Evolutionary conservation across 495 filamentous ascomycete species (phyloP).

Genomic region (Aspergillus hancockii): DNA sequence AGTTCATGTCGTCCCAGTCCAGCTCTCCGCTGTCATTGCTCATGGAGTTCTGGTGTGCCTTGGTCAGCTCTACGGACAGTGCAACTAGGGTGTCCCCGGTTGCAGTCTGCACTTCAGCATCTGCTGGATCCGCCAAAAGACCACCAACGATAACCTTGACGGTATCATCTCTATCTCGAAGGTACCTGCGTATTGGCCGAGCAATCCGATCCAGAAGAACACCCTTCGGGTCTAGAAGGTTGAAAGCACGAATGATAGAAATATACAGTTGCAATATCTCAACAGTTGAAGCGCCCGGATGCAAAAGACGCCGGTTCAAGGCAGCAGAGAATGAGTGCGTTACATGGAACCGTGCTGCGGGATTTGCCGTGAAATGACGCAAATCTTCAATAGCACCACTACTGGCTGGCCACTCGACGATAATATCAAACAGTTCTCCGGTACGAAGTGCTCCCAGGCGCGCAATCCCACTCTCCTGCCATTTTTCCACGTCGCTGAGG

Average conservation of each 20-base stretch:
- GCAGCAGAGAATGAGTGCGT: constrained; percentile 70
- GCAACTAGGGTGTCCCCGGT: constrained; percentile 65
- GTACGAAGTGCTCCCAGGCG: constrained; percentile 79
- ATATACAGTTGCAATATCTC: constrained; percentile 91
- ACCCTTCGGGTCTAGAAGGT: constrained; percentile 84
- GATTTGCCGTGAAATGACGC: constrained; percentile 58
- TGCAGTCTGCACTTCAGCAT: constrained; percentile 39
- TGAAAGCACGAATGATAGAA: constrained; percentile 85
- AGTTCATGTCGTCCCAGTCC: constrained; percentile 87
- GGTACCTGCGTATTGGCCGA: constrained; percentile 77
- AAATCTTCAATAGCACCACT: constrained; percentile 83
- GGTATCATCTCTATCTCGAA: constrained; percentile 93
- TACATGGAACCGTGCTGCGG: constrained; percentile 60
- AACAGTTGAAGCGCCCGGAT: constrained; percentile 85
- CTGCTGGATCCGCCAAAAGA: constrained; percentile 68
- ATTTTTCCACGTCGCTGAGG: constrained; percentile 67
- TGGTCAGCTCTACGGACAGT: constrained; percentile 71
- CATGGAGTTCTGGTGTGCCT: constrained; percentile 53
- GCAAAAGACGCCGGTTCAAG: constrained; percentile 72
- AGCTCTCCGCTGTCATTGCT: constrained; percentile 64
- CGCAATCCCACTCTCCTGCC: constrained; percentile 77
- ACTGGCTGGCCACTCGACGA: constrained; percentile 79
- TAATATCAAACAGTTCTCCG: constrained; percentile 83
- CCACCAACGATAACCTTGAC: constrained; percentile 84
- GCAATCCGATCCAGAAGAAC: constrained; percentile 88